Base-by-base conservation (phyloP, 2,329 filamentous ascomycete genomes). In the Cucurbitaria berberidis region DNA sequence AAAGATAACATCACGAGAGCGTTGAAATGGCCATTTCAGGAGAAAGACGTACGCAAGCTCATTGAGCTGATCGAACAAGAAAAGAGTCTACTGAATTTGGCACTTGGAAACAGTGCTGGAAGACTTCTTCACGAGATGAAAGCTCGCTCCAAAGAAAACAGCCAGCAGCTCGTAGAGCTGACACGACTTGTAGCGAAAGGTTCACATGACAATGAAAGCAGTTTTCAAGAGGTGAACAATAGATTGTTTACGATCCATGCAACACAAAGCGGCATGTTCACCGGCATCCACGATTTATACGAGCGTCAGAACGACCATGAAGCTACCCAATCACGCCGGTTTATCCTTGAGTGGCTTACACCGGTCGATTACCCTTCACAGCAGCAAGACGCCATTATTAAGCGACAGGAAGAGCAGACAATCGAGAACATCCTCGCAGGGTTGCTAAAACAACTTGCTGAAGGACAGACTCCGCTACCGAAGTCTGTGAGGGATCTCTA, bases 381-480 rank as follows among this genome's bases (percentile, higher is more conserved):
- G 32, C 64, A 67, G 35, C 32, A 29, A 4, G 59, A 66, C 24
- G 27, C 55, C 18, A 51, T 66, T 15, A 24, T 8, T 5, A 35
- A 35, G 15, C 40, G 59, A 45, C 48, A 66, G 39, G 60, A 60
- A 2, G 60, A 63, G 1, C 74, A 75, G 32, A 64, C 16, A 6
- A n/a, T 53, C 0, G 24, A 51, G 0, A 46, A 62, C 7, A 43
- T 77, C 1, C 47, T 76, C 0, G 44, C 60, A 1, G 69, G 62
- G 40, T 46, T 78, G 1, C 19, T 75, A 1, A 73, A 72, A 36
- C 76, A 78, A 44, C 64, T 78, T 57, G 69, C 51, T 26, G 50
- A 21, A 30, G 40, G 2, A 62, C 69, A 0, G 47, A 55, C 69
- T 3, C 40, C 35, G 18, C 42, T 66, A 13, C 53, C 57, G 9